These are phyloP conservation scores for Arthrinium phaeospermum DNA, from an alignment of 2,329 filamentous ascomycete species.

Conservation along the genomic window DNA sequence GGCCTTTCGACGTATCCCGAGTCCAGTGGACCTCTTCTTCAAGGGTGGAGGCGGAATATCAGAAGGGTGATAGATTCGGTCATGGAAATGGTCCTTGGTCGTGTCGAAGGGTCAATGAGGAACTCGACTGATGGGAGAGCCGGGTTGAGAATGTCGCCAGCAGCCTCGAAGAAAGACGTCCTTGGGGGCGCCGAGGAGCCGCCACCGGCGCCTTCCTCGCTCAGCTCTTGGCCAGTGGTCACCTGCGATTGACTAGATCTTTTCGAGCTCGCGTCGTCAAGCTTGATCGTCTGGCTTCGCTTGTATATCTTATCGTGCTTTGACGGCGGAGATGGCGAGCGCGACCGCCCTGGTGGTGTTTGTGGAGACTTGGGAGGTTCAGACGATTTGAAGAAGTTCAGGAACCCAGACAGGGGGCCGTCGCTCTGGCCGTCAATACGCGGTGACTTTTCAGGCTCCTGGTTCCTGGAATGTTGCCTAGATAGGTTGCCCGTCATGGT, in stretches of 20 bases:
- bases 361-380: constrained; percentile 40
- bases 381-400: constrained; percentile 74
- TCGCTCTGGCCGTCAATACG: constrained; percentile 42
- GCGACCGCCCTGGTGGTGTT: constrained; percentile 35
- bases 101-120: constrained; percentile 79
- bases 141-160: constrained; percentile 89
- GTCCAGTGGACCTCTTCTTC: constrained; percentile 55
- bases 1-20: constrained; percentile 42
- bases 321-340: constrained; percentile 40
- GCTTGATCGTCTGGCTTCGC: constrained; percentile 74
- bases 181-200: constrained; percentile 75
- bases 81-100: constrained; percentile 91
- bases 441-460: constrained; percentile 28
- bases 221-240: constrained; percentile 57
- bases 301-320: constrained; percentile 76
- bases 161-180: constrained; percentile 94
- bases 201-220: constrained; percentile 44
- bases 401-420: constrained; percentile 66
- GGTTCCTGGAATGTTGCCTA: constrained; percentile 33
- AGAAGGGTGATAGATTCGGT: constrained; percentile 89
- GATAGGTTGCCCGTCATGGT: constrained; percentile 47
- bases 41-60: constrained; percentile 87
- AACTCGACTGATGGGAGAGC: constrained; percentile 83
- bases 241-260: constrained; percentile 48
- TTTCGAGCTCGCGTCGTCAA: constrained; percentile 44